phyloP scores from a whole-genome alignment of 2,329 filamentous ascomycete species.

The Talaromyces sp. region DNA sequence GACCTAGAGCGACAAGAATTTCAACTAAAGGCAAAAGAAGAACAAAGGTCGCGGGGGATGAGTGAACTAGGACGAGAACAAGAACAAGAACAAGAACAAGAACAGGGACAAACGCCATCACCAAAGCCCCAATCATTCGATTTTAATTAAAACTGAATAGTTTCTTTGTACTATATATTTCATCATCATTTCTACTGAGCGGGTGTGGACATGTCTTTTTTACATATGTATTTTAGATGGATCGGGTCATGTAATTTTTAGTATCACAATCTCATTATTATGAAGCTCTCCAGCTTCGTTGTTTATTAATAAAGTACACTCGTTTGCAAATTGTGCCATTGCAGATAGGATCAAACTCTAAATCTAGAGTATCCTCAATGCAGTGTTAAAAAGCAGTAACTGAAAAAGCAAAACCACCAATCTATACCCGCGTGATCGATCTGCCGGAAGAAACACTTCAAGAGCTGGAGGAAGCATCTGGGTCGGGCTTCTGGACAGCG shows the following conservation, averaged over 20 bases:
- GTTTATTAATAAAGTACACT: neutral
- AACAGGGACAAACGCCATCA: neutral
- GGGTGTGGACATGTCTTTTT: neutral
- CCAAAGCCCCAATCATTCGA: constrained; percentile 11
- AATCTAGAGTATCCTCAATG: neutral
- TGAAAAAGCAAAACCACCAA: neutral
- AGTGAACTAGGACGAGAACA: too few species aligned
- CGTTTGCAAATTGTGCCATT: neutral
- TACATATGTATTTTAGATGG: too few species aligned
- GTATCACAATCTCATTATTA: neutral
- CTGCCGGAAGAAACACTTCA: neutral
- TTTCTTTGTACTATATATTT: constrained; percentile 7
- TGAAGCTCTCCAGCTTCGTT: neutral
- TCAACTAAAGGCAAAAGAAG: too few species aligned
- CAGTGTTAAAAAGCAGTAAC: neutral
- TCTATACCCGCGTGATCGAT: neutral
- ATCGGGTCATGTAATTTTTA: neutral
- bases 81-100: neutral
- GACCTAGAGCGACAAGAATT: too few species aligned
- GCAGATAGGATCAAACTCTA: neutral
- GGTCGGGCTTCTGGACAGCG: constrained; percentile 43
- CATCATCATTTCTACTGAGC: neutral
- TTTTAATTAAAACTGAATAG: constrained; percentile 1
- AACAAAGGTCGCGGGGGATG: too few species aligned
- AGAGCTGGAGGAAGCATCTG: constrained; percentile 4